These are phyloP conservation scores for Nepenthes mirabilis DNA, from an alignment of 148 eudicot species.

Conservation along the genomic window DNA sequence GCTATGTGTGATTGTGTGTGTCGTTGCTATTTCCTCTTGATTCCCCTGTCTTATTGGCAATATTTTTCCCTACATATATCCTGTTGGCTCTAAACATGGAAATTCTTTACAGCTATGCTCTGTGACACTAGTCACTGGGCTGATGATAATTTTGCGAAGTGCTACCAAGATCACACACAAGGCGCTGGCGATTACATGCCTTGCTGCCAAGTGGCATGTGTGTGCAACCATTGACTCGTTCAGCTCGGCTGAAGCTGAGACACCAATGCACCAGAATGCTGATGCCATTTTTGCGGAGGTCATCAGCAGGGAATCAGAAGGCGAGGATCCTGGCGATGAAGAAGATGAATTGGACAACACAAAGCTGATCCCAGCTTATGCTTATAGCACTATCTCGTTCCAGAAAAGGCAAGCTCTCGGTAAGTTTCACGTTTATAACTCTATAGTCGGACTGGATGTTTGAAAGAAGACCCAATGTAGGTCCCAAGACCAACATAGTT, in stretches of 20 bases:
- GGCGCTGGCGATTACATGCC: conserved; percentile 76
- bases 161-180: conserved; percentile 94
- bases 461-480: too few relatives aligned
- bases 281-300: not conserved
- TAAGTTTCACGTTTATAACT: conserved; percentile 10
- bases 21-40: too few relatives aligned
- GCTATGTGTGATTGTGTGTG: too few relatives aligned
- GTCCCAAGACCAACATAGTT: too few relatives aligned
- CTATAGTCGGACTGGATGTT: not conserved
- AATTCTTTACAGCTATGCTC: conserved; percentile 47
- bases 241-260: conserved; percentile 31
- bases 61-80: too few relatives aligned
- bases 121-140: conserved; percentile 60
- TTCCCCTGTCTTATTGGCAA: too few relatives aligned
- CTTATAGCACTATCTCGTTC: conserved; percentile 59
- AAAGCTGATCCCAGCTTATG: conserved; percentile 49
- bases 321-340: conserved; percentile 63
- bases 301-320: conserved; percentile 21
- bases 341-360: conserved; percentile 82
- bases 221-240: conserved; percentile 72
- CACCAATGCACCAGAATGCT: conserved; percentile 17
- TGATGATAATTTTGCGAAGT: conserved; percentile 62
- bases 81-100: too few relatives aligned
- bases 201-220: conserved; percentile 92
- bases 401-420: conserved; percentile 96